Conservation (phyloP, 1,139 yeast species). For the Diutina catenulata region DNA sequence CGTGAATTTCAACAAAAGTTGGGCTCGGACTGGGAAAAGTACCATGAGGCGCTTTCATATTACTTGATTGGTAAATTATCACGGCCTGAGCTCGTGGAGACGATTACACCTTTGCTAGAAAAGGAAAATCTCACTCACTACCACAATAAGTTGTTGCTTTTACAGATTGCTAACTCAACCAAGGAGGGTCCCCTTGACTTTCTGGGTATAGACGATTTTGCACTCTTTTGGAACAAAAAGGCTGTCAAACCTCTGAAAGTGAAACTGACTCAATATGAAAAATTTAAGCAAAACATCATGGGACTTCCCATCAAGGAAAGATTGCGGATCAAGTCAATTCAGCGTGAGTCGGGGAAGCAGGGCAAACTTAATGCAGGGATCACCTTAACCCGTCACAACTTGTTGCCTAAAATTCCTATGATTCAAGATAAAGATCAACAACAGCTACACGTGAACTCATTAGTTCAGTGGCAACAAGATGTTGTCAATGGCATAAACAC, state of each 20-base stretch:
- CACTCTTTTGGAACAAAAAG: conserved; percentile 44
- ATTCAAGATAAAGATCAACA: conserved; percentile 46
- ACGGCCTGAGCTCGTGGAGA: conserved; percentile 55
- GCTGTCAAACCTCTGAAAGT: conserved; percentile 32
- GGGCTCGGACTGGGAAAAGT: conserved; percentile 77
- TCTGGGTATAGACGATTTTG: conserved; percentile 27
- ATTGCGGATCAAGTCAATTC: conserved; percentile 70
- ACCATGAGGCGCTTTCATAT: conserved; percentile 66
- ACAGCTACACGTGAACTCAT: conserved; percentile 39
- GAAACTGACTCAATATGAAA: conserved; percentile 59
- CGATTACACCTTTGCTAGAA: conserved; percentile 37
- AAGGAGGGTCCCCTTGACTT: conserved; percentile 23
- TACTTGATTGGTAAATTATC: conserved; percentile 75
- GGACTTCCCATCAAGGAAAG: conserved; percentile 80
- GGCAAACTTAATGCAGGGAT: conserved; percentile 68
- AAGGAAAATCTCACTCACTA: conserved; percentile 34
- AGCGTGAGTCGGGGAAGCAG: conserved; percentile 70
- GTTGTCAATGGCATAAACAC: conserved; percentile 82
- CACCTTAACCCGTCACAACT: conserved; percentile 71
- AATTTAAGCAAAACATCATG: conserved; percentile 76
- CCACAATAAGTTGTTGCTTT: conserved; percentile 74
- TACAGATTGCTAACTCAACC: conserved; percentile 76
- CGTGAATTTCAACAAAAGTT: conserved; percentile 58
- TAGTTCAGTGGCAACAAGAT: conserved; percentile 88
- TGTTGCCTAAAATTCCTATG: conserved; percentile 83